These are phyloP conservation scores for Austroboletus niveus DNA, from an alignment of 1,284 basidiomycete species.

Conservation along the genomic window DNA sequence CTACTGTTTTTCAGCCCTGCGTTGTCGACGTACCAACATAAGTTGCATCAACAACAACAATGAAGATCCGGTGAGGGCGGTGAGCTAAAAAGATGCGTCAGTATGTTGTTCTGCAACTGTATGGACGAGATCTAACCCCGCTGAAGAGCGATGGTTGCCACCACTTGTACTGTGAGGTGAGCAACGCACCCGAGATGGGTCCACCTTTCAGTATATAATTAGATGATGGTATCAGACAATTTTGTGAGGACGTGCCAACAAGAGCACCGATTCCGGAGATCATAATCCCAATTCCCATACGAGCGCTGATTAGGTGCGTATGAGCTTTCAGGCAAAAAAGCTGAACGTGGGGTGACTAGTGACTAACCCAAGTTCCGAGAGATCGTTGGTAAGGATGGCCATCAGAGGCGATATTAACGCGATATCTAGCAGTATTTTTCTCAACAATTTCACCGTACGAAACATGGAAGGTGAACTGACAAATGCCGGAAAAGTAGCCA, in stretches of 20 bases:
- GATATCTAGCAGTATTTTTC: conserved; percentile 24
- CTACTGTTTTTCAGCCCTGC: no score
- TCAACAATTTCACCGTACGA: no score
- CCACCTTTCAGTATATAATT: conserved; percentile 14
- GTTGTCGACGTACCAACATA: no score
- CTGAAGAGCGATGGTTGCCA: conserved; percentile 25
- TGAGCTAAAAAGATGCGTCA: no score
- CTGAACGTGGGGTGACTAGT: background rate
- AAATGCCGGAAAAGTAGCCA: conserved; percentile 41
- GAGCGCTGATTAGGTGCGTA: conserved; percentile 14
- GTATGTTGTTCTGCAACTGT: no score
- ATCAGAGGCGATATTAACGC: conserved; percentile 33
- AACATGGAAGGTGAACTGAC: conserved; percentile 23
- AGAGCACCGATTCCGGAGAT: conserved; percentile 15
- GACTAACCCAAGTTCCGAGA: conserved; percentile 32
- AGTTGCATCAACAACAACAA: no score
- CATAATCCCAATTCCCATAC: conserved; percentile 23
- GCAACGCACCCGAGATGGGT: conserved; percentile 28
- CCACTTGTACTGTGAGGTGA: conserved; percentile 28
- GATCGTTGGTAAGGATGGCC: conserved; percentile 31
- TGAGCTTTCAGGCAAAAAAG: background rate
- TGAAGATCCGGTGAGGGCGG: no score
- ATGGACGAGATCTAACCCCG: conserved; percentile 15
- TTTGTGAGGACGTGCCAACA: conserved; percentile 6
- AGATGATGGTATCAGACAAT: background rate